A percentile compares a stretch with the other conserved stretches of the same genome.
These are phyloP conservation scores for Platanus orientalis DNA, from an alignment of 164 flowering plant genomes.

Conservation along the genomic window DNA sequence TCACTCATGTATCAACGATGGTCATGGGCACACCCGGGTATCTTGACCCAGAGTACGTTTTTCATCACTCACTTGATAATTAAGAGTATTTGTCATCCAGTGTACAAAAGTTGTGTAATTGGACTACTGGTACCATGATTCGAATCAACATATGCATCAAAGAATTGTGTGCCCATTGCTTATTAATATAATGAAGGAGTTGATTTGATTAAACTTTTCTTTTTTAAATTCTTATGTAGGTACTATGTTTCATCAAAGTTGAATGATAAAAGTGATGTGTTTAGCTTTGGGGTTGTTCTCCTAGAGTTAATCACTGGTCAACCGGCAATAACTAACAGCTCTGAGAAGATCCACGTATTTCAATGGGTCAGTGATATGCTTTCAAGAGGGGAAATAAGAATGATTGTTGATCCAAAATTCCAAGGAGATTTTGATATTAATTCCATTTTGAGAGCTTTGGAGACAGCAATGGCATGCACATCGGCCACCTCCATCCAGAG, in stretches of 20 bases:
- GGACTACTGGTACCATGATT: no score
- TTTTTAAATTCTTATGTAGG: conserved; percentile 18
- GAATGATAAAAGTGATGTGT: conserved; percentile 46
- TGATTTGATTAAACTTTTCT: no score
- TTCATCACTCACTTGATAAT: conserved; percentile 1
- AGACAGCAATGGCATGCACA: no score
- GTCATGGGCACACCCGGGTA: conserved; percentile 22
- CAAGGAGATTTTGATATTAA: not conserved
- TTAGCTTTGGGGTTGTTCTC: conserved; percentile 42
- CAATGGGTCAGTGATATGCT: not conserved
- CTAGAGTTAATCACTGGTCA: conserved; percentile 39
- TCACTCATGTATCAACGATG: conserved; percentile 23
- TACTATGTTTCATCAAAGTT: conserved; percentile 20
- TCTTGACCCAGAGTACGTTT: conserved; percentile 51
- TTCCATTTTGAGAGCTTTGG: no score
- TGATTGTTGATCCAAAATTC: not conserved
- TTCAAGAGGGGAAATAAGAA: no score
- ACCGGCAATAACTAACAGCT: conserved; percentile 14
- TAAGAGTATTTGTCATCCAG: no score
- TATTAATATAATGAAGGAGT: no score
- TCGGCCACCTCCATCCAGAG: no score
- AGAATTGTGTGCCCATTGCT: no score
- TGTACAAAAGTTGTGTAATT: no score
- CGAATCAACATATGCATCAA: no score
- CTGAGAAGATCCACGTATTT: conserved; percentile 16